Base-by-base conservation (phyloP, 2,329 filamentous ascomycete genomes). In the Phialophora tarda region DNA sequence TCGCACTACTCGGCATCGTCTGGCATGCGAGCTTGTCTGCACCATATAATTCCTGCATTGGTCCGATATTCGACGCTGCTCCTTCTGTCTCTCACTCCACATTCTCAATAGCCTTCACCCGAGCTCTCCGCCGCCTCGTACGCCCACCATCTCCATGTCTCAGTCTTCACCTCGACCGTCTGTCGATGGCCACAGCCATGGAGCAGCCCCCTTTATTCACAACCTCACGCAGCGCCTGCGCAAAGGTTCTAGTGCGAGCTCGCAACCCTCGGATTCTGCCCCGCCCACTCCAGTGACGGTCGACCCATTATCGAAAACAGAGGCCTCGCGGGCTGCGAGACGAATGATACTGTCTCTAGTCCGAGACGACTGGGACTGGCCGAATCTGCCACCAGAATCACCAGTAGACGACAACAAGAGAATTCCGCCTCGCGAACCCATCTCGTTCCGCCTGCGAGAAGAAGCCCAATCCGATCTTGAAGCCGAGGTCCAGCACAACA, bases 281-380 rank as follows among this genome's bases (percentile, higher is more conserved):
- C 38, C 24, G 24, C 34, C 59, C 14, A 23, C 50, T 44, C 50
- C 61, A 12, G 17, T 56, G 26, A 54, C 62, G 10, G 50, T 53
- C 11, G 64, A 67, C 54, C 64, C 65, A 21, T 34, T 65, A 14
- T 64, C 48, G 6, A 69, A 68, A 59, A 69, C 68, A 12, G 67
- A 73, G 54, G 60, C 67, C 5, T 47, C 69, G 7, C 66, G 64
- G 21, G 64, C 70, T 1, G 66, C 70, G 14, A 66, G 71, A 44
- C 63, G 64, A 32, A 65, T 69, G 57, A 60, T 73, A 12, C 28
- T 67, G 23, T 66, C 68, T 2, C 56, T 70, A 23, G 55, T 74
- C 12, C 34, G 66, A 63, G 66, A 71, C 59, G 72, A 74, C 54
- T 74, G 72, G 72, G 68, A 73, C 28, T 74, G 69, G 57, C 63